Evolutionary conservation across 2,329 filamentous ascomycete species (phyloP).

Genomic region (Neurospora sp.): DNA sequence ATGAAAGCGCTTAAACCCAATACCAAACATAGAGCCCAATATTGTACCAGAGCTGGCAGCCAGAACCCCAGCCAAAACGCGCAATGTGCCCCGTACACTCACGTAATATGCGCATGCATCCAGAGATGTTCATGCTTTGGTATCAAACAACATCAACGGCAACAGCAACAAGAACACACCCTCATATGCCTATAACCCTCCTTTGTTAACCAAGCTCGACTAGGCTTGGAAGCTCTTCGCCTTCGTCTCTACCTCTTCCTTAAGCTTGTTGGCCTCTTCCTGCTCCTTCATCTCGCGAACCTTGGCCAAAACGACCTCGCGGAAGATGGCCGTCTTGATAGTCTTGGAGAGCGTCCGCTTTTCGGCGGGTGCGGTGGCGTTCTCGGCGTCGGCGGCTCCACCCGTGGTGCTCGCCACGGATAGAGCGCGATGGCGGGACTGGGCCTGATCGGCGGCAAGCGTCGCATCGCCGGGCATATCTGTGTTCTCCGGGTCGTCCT

Average conservation of each 20-base stretch:
- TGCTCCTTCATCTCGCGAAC: constrained; percentile 85
- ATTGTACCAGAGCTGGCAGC: neutral
- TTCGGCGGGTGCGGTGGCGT: constrained; percentile 15
- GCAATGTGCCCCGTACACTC: neutral
- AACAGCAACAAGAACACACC: neutral
- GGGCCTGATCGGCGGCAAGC: constrained; percentile 39
- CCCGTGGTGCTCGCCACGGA: constrained; percentile 10
- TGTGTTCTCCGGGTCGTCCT: constrained; percentile 70
- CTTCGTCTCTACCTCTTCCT: constrained; percentile 46
- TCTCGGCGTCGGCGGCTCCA: constrained; percentile 25
- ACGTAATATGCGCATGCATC: neutral
- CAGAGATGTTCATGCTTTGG: neutral
- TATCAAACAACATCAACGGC: neutral
- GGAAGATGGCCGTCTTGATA: constrained; percentile 67
- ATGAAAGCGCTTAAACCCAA: neutral
- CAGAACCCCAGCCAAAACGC: neutral
- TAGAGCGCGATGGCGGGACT: constrained; percentile 18
- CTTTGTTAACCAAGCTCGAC: neutral
- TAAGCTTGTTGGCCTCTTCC: constrained; percentile 62
- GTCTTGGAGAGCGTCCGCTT: constrained; percentile 37
- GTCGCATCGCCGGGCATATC: constrained; percentile 57
- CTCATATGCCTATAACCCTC: neutral
- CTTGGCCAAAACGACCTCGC: constrained; percentile 89
- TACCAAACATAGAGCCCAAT: neutral
- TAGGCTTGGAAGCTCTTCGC: constrained; percentile 23